Evolutionary conservation across 768 basidiomycete species (phyloP).

Genomic region (Podaxis sp.): DNA sequence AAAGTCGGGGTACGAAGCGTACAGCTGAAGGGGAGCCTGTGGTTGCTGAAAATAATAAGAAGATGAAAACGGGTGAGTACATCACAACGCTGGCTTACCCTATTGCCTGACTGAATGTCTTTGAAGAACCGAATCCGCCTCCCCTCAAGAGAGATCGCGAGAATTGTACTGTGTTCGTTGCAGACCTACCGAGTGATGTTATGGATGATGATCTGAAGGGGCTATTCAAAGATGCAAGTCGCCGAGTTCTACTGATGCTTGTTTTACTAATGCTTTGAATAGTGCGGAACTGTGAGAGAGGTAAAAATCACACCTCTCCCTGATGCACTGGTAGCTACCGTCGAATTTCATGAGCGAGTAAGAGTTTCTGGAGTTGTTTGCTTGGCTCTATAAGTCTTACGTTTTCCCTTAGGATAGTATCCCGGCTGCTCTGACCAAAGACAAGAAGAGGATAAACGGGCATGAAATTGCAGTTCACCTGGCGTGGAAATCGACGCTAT

Average conservation of each 20-base stretch:
- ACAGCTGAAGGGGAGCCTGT: conserved; percentile 54
- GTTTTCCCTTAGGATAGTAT: conserved; percentile 60
- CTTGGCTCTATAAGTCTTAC: background rate
- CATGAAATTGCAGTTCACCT: conserved; percentile 83
- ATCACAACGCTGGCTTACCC: background rate
- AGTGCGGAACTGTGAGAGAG: conserved; percentile 91
- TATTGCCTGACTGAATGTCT: background rate
- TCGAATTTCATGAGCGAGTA: conserved; percentile 80
- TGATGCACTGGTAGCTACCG: conserved; percentile 69
- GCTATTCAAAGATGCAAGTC: conserved; percentile 82
- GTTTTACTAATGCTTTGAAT: background rate
- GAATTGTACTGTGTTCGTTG: conserved; percentile 88
- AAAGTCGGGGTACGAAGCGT: conserved; percentile 54
- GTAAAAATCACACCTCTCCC: conserved; percentile 70
- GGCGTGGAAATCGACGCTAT: conserved; percentile 92
- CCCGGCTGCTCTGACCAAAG: conserved; percentile 87
- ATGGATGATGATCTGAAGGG: conserved; percentile 64
- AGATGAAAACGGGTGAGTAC: conserved; percentile 55
- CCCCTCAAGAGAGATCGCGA: conserved; percentile 90
- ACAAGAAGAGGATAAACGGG: conserved; percentile 83
- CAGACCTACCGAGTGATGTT: conserved; percentile 57
- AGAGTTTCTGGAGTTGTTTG: conserved; percentile 18
- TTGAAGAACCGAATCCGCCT: conserved; percentile 42
- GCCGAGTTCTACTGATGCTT: background rate
- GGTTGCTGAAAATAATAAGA: conserved; percentile 49